A percentile compares a stretch with the other conserved stretches of the same genome.
Evolutionary conservation across 1,139 yeast species (phyloP).

Genomic region (Taphrina communis): DNA sequence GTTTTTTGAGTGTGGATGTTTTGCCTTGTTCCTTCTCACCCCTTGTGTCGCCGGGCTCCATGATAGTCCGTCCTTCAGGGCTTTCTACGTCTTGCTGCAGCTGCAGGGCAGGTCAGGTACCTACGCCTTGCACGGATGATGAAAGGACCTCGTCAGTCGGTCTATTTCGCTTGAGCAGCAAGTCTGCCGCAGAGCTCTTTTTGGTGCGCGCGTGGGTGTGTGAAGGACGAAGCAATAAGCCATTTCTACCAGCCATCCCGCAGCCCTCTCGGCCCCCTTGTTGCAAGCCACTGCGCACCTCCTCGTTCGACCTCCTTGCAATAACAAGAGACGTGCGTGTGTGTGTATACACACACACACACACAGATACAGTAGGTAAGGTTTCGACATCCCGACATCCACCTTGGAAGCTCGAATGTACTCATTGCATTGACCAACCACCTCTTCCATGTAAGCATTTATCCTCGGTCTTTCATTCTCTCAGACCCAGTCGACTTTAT

Average conservation of each 20-base stretch:
- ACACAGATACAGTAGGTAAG: too few species aligned
- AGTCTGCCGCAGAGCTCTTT: too few species aligned
- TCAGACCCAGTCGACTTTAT: conserved; percentile 6
- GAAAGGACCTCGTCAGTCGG: too few species aligned
- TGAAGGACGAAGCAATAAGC: background rate
- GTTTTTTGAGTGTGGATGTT: conserved; percentile 13
- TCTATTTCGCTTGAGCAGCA: background rate
- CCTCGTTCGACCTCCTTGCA: conserved; percentile 32
- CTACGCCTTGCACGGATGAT: too few species aligned
- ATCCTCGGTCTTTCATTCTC: conserved; percentile 12
- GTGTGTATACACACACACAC: background rate
- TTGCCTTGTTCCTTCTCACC: background rate
- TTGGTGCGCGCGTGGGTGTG: background rate
- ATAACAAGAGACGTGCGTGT: conserved; percentile 7
- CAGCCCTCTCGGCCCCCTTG: conserved; percentile 7
- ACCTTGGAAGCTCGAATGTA: background rate
- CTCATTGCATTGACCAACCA: conserved; percentile 19
- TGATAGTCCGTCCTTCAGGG: too few species aligned
- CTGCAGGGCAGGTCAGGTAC: too few species aligned
- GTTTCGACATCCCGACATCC: too few species aligned
- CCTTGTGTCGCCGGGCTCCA: background rate
- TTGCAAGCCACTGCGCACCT: conserved; percentile 21
- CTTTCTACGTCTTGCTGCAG: too few species aligned
- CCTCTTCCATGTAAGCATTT: conserved; percentile 8
- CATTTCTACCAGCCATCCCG: conserved; percentile 20